These are phyloP conservation scores for Pestalotiopsis sp. DNA, from an alignment of 2,329 filamentous ascomycete species.

Conservation along the genomic window DNA sequence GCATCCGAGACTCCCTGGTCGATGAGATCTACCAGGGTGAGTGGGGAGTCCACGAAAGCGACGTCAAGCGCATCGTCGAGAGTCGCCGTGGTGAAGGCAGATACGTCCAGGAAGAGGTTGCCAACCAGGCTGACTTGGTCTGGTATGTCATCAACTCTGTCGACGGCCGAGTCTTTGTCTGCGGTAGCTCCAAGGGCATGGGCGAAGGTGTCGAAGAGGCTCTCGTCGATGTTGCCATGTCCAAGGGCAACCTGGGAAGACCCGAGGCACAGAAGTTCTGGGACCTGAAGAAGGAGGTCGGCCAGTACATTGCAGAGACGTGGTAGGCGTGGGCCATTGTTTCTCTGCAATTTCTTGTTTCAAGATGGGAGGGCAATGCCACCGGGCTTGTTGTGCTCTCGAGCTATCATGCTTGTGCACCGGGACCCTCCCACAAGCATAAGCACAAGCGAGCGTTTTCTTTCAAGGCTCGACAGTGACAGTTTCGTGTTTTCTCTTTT, in stretches of 20 bases:
- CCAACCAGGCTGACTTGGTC: conserved; percentile 89
- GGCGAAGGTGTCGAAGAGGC: conserved; percentile 92
- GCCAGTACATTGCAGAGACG: conserved; percentile 91
- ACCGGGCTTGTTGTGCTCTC: background rate
- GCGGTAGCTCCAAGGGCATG: conserved; percentile 94
- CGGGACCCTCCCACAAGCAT: background rate
- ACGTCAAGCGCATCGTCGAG: conserved; percentile 82
- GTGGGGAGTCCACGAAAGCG: conserved; percentile 89
- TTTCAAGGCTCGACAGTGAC: background rate
- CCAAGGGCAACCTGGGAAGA: conserved; percentile 82
- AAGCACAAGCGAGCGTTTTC: background rate
- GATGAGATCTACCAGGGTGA: conserved; percentile 97
- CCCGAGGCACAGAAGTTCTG: conserved; percentile 88
- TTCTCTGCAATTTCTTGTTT: conserved; percentile 7
- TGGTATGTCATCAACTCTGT: conserved; percentile 97
- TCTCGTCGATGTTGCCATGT: conserved; percentile 87
- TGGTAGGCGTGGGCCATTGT: conserved; percentile 49
- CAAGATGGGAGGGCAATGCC: background rate
- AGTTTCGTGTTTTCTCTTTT: conserved; percentile 1
- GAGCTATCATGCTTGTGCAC: background rate
- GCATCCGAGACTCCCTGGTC: conserved; percentile 72
- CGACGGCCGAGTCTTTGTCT: conserved; percentile 96
- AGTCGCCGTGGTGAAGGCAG: conserved; percentile 76
- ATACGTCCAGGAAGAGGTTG: conserved; percentile 96
- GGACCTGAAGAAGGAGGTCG: conserved; percentile 86